These are phyloP conservation scores for Ilyonectria robusta DNA, from an alignment of 2,329 filamentous ascomycete genomes.

Conservation along the genomic window DNA sequence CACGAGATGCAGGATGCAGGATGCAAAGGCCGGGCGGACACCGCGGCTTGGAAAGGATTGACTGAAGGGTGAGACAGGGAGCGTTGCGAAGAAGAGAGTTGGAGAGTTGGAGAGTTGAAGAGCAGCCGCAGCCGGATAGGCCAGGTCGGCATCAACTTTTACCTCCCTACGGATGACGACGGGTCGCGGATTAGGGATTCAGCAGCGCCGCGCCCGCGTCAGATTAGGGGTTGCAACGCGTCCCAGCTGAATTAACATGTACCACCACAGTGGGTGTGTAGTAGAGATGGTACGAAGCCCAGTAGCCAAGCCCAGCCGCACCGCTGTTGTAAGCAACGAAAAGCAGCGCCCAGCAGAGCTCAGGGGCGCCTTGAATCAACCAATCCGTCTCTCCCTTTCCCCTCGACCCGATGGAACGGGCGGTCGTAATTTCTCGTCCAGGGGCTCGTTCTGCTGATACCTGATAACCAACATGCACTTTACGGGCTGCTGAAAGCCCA, in stretches of 20 bases:
- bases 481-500: slow-evolving; percentile 20
- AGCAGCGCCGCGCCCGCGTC: slow-evolving; percentile 26
- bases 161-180: slow-evolving; percentile 23
- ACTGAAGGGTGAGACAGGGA: slow-evolving; percentile 39
- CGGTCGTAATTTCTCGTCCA: slow-evolving; percentile 24
- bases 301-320: not conserved
- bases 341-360: not conserved
- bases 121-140: slow-evolving; percentile 12
- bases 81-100: slow-evolving; percentile 17
- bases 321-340: not conserved
- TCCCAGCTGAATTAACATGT: slow-evolving; percentile 14
- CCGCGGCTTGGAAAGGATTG: slow-evolving; percentile 40
- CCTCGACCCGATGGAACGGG: not conserved
- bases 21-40: slow-evolving; percentile 20
- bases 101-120: slow-evolving; percentile 3
- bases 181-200: slow-evolving; percentile 26
- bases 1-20: slow-evolving; percentile 11
- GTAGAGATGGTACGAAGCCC: not conserved
- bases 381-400: not conserved
- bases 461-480: slow-evolving; percentile 22
- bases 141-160: slow-evolving; percentile 22
- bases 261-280: not conserved
- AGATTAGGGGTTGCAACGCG: slow-evolving; percentile 26
- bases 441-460: slow-evolving; percentile 21
- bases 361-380: slow-evolving; percentile 1